Base-by-base conservation (phyloP, 768 basidiomycete genomes). In the Suillus paluster region DNA sequence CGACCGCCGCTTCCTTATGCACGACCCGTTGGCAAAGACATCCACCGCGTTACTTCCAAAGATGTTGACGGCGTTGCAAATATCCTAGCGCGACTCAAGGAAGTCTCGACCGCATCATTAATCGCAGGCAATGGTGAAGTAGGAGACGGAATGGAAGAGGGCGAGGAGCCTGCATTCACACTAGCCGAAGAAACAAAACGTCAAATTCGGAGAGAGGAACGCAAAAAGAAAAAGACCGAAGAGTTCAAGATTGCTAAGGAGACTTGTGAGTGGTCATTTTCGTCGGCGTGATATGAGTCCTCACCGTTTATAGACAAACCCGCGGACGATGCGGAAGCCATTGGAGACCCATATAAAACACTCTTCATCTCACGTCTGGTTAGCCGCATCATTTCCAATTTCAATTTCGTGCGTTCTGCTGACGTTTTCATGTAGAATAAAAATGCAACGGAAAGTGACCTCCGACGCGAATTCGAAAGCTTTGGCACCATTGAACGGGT, bases 281-380 rank as follows among this genome's bases (percentile, higher is more conserved):
- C 39, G 17, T 25, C 39, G 46, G 63, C 41, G 39, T 8, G 9
- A 44, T 50, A 38, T 46, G 48, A n/a, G 6, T 61, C 50, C 21
- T 57, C 58, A 17, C 62, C 34, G 17, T n/a, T 19, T 65, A 34
- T 69, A 98, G 97, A 96, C 78, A 94, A 95, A 73, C 97, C 97
- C 10, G 83, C 90, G 21, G 96, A 97, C 58, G 96, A 99, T 70
- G 60, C 89, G 14, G 88, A 97, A 72, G 96, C 95, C 36, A 82
- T 90, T 45, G 97, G 97, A 3, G 97, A 99, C 71, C 97, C 97
- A 4, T 99, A 98, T 80, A 99, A 99, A 75, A 99, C 97, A 0
- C 81, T 99, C 25, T 99, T 99, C 76, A 95, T 99, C 64, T 91
- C 96, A 38, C 89, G 95, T 67, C 78, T 99, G 73, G 95, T 96